Percentiles rank a stretch among this genome's conserved stretches.
Evolutionary conservation across 2,329 filamentous ascomycete genomes (phyloP).

Genomic region (Aspergillus caelatus): DNA sequence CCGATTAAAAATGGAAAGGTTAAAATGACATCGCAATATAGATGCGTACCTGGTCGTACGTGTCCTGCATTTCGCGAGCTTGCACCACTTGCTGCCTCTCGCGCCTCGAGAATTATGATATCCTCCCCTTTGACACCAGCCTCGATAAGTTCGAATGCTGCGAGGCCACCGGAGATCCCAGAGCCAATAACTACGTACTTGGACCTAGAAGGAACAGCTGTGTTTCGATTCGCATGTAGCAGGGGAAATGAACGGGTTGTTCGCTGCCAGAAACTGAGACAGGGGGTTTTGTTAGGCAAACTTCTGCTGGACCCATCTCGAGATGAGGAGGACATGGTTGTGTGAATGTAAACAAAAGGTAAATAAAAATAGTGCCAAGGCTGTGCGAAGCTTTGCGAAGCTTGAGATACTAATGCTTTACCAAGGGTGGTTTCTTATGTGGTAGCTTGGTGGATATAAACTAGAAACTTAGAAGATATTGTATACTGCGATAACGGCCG

Average conservation of each 20-base stretch:
- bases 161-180: neutral
- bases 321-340: neutral
- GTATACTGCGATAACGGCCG: neutral
- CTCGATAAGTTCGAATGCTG: neutral
- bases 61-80: neutral
- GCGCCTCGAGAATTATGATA: neutral
- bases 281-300: neutral
- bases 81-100: neutral
- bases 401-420: neutral
- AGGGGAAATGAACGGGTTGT: neutral
- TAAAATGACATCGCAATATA: no score
- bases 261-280: neutral
- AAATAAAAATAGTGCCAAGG: neutral
- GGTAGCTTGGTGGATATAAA: neutral
- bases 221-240: neutral
- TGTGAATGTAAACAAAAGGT: neutral
- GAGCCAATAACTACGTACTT: conserved; percentile 1
- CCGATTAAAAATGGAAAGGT: neutral
- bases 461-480: neutral
- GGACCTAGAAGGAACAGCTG: neutral
- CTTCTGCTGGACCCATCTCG: neutral
- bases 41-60: neutral
- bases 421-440: neutral
- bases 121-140: neutral
- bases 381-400: neutral